phyloP scores from a whole-genome alignment of 208 protist genomes.

The Wallacemonas collosoma region DNA sequence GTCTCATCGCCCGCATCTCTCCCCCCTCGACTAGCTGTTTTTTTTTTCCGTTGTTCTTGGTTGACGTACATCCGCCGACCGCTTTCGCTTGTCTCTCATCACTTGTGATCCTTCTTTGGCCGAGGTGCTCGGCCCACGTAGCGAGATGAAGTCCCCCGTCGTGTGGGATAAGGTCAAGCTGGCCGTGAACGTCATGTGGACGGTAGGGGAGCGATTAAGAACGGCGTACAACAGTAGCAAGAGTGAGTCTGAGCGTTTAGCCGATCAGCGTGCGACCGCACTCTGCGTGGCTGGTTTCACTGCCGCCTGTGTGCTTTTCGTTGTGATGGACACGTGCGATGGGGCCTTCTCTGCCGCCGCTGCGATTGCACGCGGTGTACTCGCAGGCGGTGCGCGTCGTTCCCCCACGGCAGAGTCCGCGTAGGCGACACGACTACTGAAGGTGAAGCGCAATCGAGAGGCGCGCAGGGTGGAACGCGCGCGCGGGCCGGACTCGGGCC shows the following conservation, averaged over 20 bases:
- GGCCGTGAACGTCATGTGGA: constrained; percentile 57
- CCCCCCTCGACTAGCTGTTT: too few relatives aligned
- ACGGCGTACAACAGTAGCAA: constrained; percentile 72
- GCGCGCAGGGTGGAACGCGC: too few relatives aligned
- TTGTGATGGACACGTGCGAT: constrained; percentile 52
- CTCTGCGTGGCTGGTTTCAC: constrained; percentile 44
- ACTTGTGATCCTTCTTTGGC: too few relatives aligned
- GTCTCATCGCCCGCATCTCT: too few relatives aligned
- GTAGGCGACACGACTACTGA: background rate
- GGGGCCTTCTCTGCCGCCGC: constrained; percentile 23
- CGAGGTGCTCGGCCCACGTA: background rate
- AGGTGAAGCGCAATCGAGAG: too few relatives aligned
- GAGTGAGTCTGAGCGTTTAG: constrained; percentile 46
- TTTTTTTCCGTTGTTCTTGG: too few relatives aligned
- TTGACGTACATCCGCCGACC: too few relatives aligned
- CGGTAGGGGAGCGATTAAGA: constrained; percentile 69
- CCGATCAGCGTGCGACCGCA: constrained; percentile 47
- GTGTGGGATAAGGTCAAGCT: constrained; percentile 44
- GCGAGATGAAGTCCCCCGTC: constrained; percentile 14
- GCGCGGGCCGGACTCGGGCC: too few relatives aligned
- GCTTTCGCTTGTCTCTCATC: too few relatives aligned
- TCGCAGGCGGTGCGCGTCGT: background rate
- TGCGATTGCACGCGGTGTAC: constrained; percentile 10
- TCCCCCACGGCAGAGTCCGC: background rate
- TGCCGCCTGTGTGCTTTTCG: constrained; percentile 31